Conservation (phyloP, 495 filamentous ascomycete species). For the Hypoxylon intermedium region DNA sequence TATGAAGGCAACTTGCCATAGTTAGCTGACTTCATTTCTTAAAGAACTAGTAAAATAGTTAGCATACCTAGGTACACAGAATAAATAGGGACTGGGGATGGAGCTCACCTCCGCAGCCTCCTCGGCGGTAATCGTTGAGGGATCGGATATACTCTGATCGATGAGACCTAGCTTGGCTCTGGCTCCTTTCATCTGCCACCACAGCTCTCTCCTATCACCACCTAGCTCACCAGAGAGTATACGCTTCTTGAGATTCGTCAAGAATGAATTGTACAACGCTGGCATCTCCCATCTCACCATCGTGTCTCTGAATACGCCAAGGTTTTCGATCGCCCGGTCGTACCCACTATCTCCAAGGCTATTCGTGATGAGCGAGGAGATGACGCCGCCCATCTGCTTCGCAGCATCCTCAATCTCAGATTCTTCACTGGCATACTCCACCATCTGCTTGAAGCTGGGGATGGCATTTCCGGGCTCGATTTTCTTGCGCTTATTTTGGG, state of each 20-base stretch:
- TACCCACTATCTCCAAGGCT: slow-evolving; percentile 81
- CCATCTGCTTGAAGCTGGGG: slow-evolving; percentile 87
- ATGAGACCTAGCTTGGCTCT: slow-evolving; percentile 76
- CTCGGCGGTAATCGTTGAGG: slow-evolving; percentile 68
- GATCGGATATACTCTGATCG: slow-evolving; percentile 63
- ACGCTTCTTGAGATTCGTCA: slow-evolving; percentile 74
- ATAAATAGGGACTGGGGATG: background rate
- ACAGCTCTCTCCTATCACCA: slow-evolving; percentile 83
- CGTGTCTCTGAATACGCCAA: slow-evolving; percentile 80
- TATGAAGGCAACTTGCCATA: too few species aligned
- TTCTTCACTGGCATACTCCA: slow-evolving; percentile 67
- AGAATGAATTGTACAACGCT: slow-evolving; percentile 75
- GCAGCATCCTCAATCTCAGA: slow-evolving; percentile 69
- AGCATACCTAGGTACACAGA: slow-evolving; percentile 11
- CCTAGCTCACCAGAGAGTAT: slow-evolving; percentile 74
- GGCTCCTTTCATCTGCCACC: slow-evolving; percentile 72
- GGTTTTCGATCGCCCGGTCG: slow-evolving; percentile 73
- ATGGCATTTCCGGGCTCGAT: slow-evolving; percentile 84
- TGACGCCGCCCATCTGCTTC: slow-evolving; percentile 75
- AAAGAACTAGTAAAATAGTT: slow-evolving; percentile 34
- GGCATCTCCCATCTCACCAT: slow-evolving; percentile 79
- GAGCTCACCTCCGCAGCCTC: slow-evolving; percentile 68
- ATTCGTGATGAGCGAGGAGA: slow-evolving; percentile 70
- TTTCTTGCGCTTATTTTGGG: slow-evolving; percentile 56
- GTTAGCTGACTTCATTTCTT: too few species aligned